Evolutionary conservation across 768 basidiomycete species (phyloP).

Genomic region (Kwoniella bestiolae): DNA sequence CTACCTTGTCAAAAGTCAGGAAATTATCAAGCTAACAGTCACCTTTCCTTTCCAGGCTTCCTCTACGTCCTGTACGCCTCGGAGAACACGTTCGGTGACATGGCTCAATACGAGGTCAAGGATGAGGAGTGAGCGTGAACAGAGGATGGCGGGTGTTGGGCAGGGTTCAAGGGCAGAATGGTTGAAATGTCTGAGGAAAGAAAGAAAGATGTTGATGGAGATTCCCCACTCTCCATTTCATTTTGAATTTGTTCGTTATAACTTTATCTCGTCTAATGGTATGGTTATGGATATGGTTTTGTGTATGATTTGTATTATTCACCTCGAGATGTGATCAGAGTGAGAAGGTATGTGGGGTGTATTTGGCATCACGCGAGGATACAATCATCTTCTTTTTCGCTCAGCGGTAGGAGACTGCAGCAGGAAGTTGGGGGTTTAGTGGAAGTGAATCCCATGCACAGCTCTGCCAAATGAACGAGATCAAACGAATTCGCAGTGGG

Average conservation of each 20-base stretch:
- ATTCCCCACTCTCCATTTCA: slow-evolving; percentile 3
- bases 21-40: not conserved
- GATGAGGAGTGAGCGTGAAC: not conserved
- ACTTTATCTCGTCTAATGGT: not conserved
- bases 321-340: not conserved
- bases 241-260: not conserved
- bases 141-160: no score
- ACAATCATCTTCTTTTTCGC: no score
- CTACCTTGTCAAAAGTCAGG: not conserved
- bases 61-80: slow-evolving; percentile 98
- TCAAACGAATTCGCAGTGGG: no score
- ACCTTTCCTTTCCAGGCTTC: slow-evolving; percentile 63
- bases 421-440: no score
- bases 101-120: slow-evolving; percentile 28
- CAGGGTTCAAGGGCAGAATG: no score
- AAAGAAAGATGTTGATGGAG: not conserved
- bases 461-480: no score
- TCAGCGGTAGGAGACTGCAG: no score
- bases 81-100: slow-evolving; percentile 87
- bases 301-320: slow-evolving; percentile 23
- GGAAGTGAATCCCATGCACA: no score
- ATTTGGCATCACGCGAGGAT: no score
- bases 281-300: not conserved
- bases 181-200: not conserved
- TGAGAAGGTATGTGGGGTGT: no score